Evolutionary conservation across 2,329 filamentous ascomycete species (phyloP).

Genomic region (Orbilia blumenaviensis): DNA sequence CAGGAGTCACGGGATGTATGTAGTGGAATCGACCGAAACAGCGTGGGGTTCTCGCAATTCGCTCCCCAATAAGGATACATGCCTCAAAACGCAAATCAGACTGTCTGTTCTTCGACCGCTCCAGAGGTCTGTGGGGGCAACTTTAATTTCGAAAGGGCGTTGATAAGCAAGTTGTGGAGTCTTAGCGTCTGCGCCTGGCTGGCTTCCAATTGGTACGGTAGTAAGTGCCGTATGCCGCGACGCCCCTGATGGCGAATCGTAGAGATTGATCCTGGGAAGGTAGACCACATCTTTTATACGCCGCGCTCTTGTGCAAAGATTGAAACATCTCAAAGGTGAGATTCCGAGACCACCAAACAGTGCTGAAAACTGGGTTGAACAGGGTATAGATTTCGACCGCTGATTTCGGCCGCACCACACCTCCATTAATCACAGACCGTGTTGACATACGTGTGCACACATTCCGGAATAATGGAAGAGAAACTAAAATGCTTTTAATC

Average conservation of each 20-base stretch:
- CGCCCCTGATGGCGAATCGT: slow-evolving; percentile 3
- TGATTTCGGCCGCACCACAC: neutral
- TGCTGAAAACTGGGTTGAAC: neutral
- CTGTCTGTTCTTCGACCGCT: neutral
- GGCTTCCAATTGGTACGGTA: neutral
- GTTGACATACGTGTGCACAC: no score
- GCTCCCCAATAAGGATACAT: slow-evolving; percentile 1
- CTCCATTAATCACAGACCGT: no score
- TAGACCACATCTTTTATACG: neutral
- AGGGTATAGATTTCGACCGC: slow-evolving; percentile 2
- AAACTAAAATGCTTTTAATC: no score
- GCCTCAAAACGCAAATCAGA: neutral
- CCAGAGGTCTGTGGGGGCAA: neutral
- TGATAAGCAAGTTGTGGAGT: slow-evolving; percentile 6
- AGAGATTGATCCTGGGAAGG: neutral
- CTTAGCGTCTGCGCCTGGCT: neutral
- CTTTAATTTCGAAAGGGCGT: slow-evolving; percentile 11
- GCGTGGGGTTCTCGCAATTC: slow-evolving; percentile 27
- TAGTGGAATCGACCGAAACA: slow-evolving; percentile 5
- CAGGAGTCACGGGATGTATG: slow-evolving; percentile 7
- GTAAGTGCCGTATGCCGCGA: slow-evolving; percentile 17
- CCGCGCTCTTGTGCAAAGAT: neutral
- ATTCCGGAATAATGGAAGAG: no score
- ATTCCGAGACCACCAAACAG: slow-evolving; percentile 1
- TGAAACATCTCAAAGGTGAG: neutral